Percentiles rank a stretch among this genome's conserved stretches.
phyloP scores from a whole-genome alignment of 225 moss, liverwort and hornwort genomes.

The Asterella californica region DNA sequence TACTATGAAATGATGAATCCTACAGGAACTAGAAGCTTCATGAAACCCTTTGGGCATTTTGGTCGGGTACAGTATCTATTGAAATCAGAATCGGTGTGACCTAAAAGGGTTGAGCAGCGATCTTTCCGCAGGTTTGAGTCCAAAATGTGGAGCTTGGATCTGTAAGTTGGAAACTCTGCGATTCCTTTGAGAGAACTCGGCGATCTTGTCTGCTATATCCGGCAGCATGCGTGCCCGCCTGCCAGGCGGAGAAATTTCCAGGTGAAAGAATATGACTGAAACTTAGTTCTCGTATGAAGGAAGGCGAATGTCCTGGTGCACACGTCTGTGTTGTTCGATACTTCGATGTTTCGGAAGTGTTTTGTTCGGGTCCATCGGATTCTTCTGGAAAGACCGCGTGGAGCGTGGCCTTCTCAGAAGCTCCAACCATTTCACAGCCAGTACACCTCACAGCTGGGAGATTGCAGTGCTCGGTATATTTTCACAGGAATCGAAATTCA shows the following conservation, averaged over 20 bases:
- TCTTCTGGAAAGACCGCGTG: neutral
- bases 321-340: neutral
- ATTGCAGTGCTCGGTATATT: neutral
- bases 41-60: too few species aligned
- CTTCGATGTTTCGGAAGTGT: constrained; percentile 6
- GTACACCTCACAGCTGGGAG: neutral
- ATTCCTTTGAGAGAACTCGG: too few species aligned
- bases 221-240: neutral
- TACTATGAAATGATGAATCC: too few species aligned
- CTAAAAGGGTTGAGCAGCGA: neutral
- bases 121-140: neutral
- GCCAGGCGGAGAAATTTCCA: neutral
- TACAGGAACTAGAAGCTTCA: too few species aligned
- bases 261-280: neutral
- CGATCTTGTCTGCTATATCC: too few species aligned
- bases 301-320: neutral
- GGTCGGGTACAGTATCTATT: too few species aligned
- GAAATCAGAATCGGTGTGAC: neutral
- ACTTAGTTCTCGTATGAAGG: neutral
- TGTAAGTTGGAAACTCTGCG: neutral
- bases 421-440: neutral
- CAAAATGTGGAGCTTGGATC: neutral
- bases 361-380: constrained; percentile 3
- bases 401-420: neutral
- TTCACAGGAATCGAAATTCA: neutral